These are phyloP conservation scores for Daldinia sp. DNA, from an alignment of 2,329 filamentous ascomycete species.

Conservation along the genomic window DNA sequence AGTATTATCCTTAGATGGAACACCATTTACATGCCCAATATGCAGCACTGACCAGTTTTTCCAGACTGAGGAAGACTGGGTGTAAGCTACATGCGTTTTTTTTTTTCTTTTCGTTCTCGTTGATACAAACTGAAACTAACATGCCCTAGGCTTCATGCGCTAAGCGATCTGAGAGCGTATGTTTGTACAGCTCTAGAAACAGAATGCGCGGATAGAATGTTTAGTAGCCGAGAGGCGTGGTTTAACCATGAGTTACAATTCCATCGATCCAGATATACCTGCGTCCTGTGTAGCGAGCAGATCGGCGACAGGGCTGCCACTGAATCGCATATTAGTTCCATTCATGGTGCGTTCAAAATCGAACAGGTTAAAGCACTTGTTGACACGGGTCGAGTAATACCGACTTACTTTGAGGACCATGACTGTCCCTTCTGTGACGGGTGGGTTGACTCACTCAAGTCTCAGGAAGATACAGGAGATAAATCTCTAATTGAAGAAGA, in stretches of 20 bases:
- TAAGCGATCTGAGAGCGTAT: constrained; percentile 1
- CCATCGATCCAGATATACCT: constrained; percentile 15
- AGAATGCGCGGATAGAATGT: not conserved
- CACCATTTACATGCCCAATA: not conserved
- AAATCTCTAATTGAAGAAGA: not conserved
- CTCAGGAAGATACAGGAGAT: too few species aligned
- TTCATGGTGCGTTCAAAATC: not conserved
- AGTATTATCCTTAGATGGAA: not conserved
- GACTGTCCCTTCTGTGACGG: constrained; percentile 24
- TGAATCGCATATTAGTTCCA: not conserved
- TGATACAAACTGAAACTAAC: not conserved
- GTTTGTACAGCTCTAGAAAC: constrained; percentile 5
- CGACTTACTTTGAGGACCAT: constrained; percentile 1
- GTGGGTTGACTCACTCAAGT: not conserved
- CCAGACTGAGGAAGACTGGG: not conserved
- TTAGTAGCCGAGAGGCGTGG: constrained; percentile 4
- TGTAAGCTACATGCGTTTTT: not conserved
- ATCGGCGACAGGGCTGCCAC: not conserved
- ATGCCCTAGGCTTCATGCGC: not conserved
- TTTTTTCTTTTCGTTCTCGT: not conserved
- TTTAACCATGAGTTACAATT: constrained; percentile 7
- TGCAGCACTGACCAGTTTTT: not conserved
- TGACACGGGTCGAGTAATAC: constrained; percentile 2
- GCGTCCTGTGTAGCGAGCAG: constrained; percentile 1
- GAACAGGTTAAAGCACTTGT: constrained; percentile 3